Conservation (phyloP, 805 yeast species). For the Myxozyma melibiosi region DNA sequence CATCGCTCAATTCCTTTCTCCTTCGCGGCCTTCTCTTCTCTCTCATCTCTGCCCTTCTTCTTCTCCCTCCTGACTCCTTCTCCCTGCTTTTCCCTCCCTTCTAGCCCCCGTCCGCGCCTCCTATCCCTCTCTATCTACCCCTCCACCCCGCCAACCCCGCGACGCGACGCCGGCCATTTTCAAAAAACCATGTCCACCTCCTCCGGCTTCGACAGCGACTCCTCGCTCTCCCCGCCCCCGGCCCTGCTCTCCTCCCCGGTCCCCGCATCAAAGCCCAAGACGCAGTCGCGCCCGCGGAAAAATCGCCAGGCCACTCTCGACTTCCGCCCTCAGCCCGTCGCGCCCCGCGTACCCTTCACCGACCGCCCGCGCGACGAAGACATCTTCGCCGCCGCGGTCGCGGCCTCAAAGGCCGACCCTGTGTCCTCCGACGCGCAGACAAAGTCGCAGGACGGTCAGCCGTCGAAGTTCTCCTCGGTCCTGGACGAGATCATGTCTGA, state of each 20-base stretch:
- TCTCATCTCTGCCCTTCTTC: neutral
- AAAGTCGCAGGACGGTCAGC: neutral
- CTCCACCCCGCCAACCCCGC: neutral
- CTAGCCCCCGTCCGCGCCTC: constrained; percentile 10
- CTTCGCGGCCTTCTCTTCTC: neutral
- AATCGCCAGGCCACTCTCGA: constrained; percentile 6
- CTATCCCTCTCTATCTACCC: neutral
- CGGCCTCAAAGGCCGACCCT: neutral
- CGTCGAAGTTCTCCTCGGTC: constrained; percentile 19
- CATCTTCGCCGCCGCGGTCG: constrained; percentile 27
- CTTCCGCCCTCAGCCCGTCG: neutral
- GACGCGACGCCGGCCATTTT: neutral
- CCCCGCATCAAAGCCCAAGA: neutral
- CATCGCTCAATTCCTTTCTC: neutral
- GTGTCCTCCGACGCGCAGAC: neutral
- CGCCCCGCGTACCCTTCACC: neutral
- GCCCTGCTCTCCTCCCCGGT: neutral
- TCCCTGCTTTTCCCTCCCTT: neutral
- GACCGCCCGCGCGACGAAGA: constrained; percentile 24
- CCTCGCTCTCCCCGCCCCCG: constrained; percentile 28
- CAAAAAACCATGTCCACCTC: constrained; percentile 10
- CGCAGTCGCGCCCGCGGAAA: neutral
- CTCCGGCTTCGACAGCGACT: constrained; percentile 16
- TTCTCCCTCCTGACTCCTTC: neutral
- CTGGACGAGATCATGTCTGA: constrained; percentile 32